Evolutionary conservation across 495 filamentous ascomycete genomes (phyloP).

Genomic region (Podospora conica): DNA sequence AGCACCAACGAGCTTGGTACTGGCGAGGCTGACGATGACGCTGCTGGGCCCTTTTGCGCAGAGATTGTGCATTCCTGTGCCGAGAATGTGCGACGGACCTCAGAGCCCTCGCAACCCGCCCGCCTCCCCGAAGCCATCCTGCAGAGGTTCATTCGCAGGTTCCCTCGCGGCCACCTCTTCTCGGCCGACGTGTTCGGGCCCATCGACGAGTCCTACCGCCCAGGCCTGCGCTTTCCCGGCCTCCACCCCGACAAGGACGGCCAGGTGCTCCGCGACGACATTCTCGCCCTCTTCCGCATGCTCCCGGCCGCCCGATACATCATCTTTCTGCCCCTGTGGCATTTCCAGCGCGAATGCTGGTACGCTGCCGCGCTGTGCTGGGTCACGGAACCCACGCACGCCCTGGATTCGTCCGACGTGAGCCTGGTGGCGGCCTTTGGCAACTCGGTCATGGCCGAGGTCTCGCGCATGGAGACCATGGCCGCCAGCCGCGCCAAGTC

Average conservation of each 20-base stretch:
- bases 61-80: constrained; percentile 18
- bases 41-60: constrained; percentile 18
- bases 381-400: constrained; percentile 42
- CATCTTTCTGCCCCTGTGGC: constrained; percentile 61
- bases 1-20: constrained; percentile 5
- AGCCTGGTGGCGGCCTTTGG: constrained; percentile 48
- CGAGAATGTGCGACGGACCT: constrained; percentile 6
- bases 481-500: constrained; percentile 50
- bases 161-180: constrained; percentile 37
- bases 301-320: constrained; percentile 46
- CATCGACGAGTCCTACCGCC: constrained; percentile 26
- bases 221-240: constrained; percentile 12
- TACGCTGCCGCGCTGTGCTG: constrained; percentile 63
- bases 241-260: not conserved
- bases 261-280: constrained; percentile 11
- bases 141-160: constrained; percentile 32
- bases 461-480: constrained; percentile 45
- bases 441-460: constrained; percentile 55
- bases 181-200: constrained; percentile 35
- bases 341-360: constrained; percentile 62
- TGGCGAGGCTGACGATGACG: not conserved
- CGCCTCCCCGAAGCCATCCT: constrained; percentile 31
- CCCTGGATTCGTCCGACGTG: constrained; percentile 42
- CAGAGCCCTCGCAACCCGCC: constrained; percentile 12
- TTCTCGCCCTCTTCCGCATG: constrained; percentile 23